Conservation (phyloP, 768 basidiomycete genomes). For the Clathrus columnatus region DNA sequence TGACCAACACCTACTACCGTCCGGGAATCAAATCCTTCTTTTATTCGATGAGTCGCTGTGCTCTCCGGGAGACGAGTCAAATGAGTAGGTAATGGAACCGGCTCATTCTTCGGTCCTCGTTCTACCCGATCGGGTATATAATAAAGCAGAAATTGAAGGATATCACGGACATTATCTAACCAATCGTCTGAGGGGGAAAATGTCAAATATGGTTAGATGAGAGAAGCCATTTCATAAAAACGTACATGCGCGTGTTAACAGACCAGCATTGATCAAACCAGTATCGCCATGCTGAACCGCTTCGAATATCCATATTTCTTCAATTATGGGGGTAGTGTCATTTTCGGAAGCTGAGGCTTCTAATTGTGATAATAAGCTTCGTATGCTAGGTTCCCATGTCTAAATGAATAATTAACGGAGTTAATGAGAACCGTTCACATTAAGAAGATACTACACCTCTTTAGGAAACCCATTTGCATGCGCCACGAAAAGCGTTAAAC, state of each 20-base stretch:
- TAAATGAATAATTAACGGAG: slow-evolving; percentile 22
- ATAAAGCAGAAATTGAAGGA: slow-evolving; percentile 62
- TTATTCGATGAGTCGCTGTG: slow-evolving; percentile 35
- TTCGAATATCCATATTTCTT: slow-evolving; percentile 80
- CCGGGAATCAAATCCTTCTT: slow-evolving; percentile 41
- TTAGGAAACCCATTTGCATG: slow-evolving; percentile 89
- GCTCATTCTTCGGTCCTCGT: slow-evolving; percentile 17
- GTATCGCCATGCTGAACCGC: slow-evolving; percentile 81
- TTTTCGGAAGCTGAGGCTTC: slow-evolving; percentile 15
- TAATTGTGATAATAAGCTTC: slow-evolving; percentile 38
- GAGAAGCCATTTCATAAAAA: neutral
- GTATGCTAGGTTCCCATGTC: slow-evolving; percentile 76
- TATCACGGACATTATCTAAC: slow-evolving; percentile 69
- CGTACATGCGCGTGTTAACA: slow-evolving; percentile 33
- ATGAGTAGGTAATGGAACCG: slow-evolving; percentile 38
- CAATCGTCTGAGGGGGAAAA: slow-evolving; percentile 54
- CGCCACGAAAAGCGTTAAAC: slow-evolving; percentile 64
- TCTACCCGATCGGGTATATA: slow-evolving; percentile 41
- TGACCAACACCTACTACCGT: slow-evolving; percentile 67
- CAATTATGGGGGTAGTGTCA: slow-evolving; percentile 28
- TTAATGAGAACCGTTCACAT: neutral
- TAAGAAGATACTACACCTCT: slow-evolving; percentile 49
- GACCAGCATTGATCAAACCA: slow-evolving; percentile 54
- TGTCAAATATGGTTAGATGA: neutral
- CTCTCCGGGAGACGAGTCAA: slow-evolving; percentile 39